Percentiles rank a stretch among this genome's conserved stretches.
Evolutionary conservation across 192 early-diverging fungal genomes (phyloP).

Genomic region (Martensiomyces pterosporus): DNA sequence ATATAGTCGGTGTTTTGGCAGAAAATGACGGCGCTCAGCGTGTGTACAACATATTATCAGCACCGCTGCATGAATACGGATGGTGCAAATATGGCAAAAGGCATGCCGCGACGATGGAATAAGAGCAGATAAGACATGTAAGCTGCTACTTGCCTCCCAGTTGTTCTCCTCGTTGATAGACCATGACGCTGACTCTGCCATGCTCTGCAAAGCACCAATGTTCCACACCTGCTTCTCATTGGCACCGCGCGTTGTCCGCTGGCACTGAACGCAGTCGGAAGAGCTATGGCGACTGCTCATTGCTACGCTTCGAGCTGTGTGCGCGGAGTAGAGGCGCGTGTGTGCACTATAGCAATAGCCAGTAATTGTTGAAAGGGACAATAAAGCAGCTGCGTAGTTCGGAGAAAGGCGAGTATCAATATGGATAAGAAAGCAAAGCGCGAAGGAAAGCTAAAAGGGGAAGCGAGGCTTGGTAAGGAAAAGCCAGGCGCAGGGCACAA

Average conservation of each 20-base stretch:
- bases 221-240: background rate
- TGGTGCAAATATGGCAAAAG: no score
- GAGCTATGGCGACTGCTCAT: background rate
- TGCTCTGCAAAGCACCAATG: conserved; percentile 14
- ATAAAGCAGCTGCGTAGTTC: no score
- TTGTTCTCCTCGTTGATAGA: conserved; percentile 12
- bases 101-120: no score
- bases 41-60: no score
- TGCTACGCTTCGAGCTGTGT: conserved; percentile 9
- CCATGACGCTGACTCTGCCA: conserved; percentile 11
- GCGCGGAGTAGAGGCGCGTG: background rate
- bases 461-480: no score
- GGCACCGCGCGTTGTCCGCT: conserved; percentile 12
- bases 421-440: conserved; percentile 4
- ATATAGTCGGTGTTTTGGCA: no score
- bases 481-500: no score
- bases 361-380: no score
- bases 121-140: background rate
- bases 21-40: no score
- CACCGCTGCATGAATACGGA: no score
- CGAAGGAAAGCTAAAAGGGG: background rate
- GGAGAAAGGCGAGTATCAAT: no score
- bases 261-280: conserved; percentile 33
- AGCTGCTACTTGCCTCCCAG: conserved; percentile 27
- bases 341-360: background rate